phyloP scores from a whole-genome alignment of 108 stramenopile species.

The Skeletonema tropicum region DNA sequence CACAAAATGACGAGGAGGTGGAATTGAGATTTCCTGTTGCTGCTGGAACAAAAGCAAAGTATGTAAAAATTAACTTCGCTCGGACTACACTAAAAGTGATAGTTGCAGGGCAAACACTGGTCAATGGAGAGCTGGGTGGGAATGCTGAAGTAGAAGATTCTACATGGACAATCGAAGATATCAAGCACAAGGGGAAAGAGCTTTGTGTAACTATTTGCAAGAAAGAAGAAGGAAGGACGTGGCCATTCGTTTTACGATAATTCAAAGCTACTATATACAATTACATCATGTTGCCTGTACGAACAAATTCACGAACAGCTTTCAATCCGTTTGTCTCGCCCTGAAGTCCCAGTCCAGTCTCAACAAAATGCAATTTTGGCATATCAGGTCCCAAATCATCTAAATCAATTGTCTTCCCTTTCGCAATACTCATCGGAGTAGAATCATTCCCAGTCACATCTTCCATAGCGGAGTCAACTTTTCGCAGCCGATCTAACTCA shows the following conservation, averaged over 20 bases:
- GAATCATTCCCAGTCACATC: slow-evolving; percentile 9
- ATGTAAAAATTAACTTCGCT: slow-evolving; percentile 72
- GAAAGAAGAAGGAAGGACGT: slow-evolving; percentile 46
- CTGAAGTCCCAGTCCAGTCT: slow-evolving; percentile 30
- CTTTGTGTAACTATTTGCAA: slow-evolving; percentile 64
- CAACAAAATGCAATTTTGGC: slow-evolving; percentile 38
- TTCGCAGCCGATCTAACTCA: slow-evolving; percentile 72
- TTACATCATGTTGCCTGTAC: slow-evolving; percentile 19
- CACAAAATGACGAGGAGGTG: slow-evolving; percentile 77
- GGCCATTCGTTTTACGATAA: slow-evolving; percentile 38
- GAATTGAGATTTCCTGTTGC: slow-evolving; percentile 69
- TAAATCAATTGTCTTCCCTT: slow-evolving; percentile 45
- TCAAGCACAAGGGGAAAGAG: slow-evolving; percentile 43
- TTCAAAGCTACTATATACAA: slow-evolving; percentile 11
- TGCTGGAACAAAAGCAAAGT: slow-evolving; percentile 55
- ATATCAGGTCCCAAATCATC: slow-evolving; percentile 43
- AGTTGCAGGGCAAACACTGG: slow-evolving; percentile 56
- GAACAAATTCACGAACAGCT: slow-evolving; percentile 42
- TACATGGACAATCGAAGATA: slow-evolving; percentile 71
- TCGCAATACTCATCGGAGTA: slow-evolving; percentile 5
- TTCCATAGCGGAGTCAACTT: slow-evolving; percentile 34
- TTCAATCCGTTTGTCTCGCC: slow-evolving; percentile 16
- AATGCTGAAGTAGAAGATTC: slow-evolving; percentile 59
- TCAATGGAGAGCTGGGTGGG: slow-evolving; percentile 55
- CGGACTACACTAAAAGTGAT: slow-evolving; percentile 52